These are phyloP conservation scores for Blepharisma japonicum DNA, from an alignment of 73 alveolate species.

Conservation along the genomic window DNA sequence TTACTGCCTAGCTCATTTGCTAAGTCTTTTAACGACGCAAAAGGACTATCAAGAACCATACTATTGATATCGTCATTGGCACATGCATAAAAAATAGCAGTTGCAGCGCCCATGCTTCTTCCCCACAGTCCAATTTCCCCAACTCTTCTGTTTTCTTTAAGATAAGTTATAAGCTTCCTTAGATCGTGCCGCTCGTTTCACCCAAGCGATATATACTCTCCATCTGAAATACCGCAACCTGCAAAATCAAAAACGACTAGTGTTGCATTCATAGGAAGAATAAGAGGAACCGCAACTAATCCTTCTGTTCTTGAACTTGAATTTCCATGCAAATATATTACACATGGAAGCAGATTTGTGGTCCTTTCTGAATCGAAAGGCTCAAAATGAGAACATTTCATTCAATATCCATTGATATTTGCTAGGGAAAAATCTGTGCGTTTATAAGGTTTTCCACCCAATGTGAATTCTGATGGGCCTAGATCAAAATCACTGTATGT, in stretches of 20 bases:
- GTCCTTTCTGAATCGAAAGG: constrained; percentile 55
- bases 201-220: constrained; percentile 87
- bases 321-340: constrained; percentile 88
- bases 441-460: constrained; percentile 34
- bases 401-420: constrained; percentile 52
- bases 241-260: constrained; percentile 84
- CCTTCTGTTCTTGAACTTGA: constrained; percentile 87
- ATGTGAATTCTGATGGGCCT: constrained; percentile 34
- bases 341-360: constrained; percentile 67
- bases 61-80: constrained; percentile 71
- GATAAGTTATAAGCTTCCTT: constrained; percentile 61
- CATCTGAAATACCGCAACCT: constrained; percentile 92
- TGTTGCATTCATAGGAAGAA: constrained; percentile 63
- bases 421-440: constrained; percentile 47
- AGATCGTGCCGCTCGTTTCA: constrained; percentile 86
- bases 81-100: constrained; percentile 79
- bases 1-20: constrained; percentile 75
- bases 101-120: constrained; percentile 97
- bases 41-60: constrained; percentile 86
- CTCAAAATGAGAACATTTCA: constrained; percentile 58
- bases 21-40: constrained; percentile 60
- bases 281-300: constrained; percentile 53
- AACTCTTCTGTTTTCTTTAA: constrained; percentile 73
- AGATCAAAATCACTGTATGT: constrained; percentile 42
- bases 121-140: constrained; percentile 90